A percentile compares a stretch with the other conserved stretches of the same genome.
These are phyloP conservation scores for Trametes pubescens DNA, from an alignment of 1,284 basidiomycete genomes.

Conservation along the genomic window DNA sequence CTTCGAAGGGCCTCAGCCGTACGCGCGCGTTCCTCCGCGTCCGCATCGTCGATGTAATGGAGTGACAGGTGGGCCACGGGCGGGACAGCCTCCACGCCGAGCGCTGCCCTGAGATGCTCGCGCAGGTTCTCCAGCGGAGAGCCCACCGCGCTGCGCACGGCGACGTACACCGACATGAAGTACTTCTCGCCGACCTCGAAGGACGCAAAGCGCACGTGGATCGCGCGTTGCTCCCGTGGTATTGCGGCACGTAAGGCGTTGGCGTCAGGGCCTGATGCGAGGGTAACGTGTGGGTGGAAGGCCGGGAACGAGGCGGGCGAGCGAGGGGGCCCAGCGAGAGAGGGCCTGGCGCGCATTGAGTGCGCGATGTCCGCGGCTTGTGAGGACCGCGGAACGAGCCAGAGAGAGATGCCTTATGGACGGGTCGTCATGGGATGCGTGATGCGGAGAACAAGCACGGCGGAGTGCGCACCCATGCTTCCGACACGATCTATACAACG, in stretches of 20 bases:
- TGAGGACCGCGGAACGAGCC: slow-evolving; percentile 63
- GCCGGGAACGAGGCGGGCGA: slow-evolving; percentile 58
- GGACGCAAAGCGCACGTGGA: slow-evolving; percentile 58
- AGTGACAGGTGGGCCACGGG: slow-evolving; percentile 74
- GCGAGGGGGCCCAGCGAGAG: slow-evolving; percentile 29
- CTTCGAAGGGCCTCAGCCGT: slow-evolving; percentile 48
- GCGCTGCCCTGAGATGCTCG: slow-evolving; percentile 49
- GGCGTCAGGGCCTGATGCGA: slow-evolving; percentile 55
- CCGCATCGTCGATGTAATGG: slow-evolving; percentile 71
- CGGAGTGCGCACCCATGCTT: slow-evolving; percentile 18
- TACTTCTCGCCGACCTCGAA: slow-evolving; percentile 66
- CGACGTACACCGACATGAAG: slow-evolving; percentile 74
- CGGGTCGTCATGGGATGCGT: neutral
- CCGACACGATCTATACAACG: neutral
- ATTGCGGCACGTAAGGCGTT: slow-evolving; percentile 40
- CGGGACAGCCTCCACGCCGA: slow-evolving; percentile 56
- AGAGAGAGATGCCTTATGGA: slow-evolving; percentile 60
- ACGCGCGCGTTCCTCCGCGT: slow-evolving; percentile 50
- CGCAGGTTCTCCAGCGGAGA: slow-evolving; percentile 56
- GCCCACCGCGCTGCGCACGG: slow-evolving; percentile 52
- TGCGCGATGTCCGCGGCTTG: slow-evolving; percentile 51
- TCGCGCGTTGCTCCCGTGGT: slow-evolving; percentile 43
- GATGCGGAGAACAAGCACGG: neutral
- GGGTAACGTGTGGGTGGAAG: slow-evolving; percentile 76
- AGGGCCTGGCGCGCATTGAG: slow-evolving; percentile 53